Conservation (phyloP, 75 land plant species). For the Pseudotsuga menziesii region DNA sequence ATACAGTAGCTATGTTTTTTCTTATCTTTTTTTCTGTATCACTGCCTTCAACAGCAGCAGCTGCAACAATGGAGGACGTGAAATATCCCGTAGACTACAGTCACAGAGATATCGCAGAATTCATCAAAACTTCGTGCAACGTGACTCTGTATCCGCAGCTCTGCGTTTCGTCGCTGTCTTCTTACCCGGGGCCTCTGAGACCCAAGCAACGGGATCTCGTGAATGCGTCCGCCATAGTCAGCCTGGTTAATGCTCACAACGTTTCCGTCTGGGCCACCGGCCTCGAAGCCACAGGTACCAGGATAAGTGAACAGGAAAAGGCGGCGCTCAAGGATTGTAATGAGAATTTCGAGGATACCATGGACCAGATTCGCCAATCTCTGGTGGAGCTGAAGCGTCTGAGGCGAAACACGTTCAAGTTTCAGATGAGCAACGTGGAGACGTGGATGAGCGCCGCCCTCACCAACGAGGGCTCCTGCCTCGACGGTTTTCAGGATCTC, state of each 20-base stretch:
- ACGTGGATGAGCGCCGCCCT: conserved; percentile 15
- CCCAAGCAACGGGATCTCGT: conserved; percentile 24
- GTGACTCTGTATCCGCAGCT: conserved; percentile 11
- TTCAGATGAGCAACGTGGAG: conserved; percentile 10
- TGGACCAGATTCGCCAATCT: not conserved
- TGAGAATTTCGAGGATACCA: not conserved
- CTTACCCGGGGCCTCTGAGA: not conserved
- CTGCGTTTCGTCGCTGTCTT: too few relatives aligned
- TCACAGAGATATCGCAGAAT: not conserved
- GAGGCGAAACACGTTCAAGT: not conserved
- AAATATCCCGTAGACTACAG: not conserved
- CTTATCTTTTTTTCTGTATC: not conserved
- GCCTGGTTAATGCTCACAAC: conserved; percentile 14
- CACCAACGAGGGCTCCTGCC: not conserved
- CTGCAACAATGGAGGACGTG: too few relatives aligned
- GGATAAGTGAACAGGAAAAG: not conserved
- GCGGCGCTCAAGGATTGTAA: not conserved
- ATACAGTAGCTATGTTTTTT: not conserved
- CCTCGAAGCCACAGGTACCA: not conserved
- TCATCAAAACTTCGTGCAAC: conserved; percentile 25
- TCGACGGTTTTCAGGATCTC: not conserved
- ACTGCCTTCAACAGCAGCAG: not conserved
- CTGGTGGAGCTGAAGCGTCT: conserved; percentile 10
- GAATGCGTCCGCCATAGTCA: conserved; percentile 27
- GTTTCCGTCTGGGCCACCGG: not conserved